Percentiles rank a stretch among this genome's conserved stretches.
Evolutionary conservation across 768 basidiomycete species (phyloP).

Genomic region (Podaxis sp.): DNA sequence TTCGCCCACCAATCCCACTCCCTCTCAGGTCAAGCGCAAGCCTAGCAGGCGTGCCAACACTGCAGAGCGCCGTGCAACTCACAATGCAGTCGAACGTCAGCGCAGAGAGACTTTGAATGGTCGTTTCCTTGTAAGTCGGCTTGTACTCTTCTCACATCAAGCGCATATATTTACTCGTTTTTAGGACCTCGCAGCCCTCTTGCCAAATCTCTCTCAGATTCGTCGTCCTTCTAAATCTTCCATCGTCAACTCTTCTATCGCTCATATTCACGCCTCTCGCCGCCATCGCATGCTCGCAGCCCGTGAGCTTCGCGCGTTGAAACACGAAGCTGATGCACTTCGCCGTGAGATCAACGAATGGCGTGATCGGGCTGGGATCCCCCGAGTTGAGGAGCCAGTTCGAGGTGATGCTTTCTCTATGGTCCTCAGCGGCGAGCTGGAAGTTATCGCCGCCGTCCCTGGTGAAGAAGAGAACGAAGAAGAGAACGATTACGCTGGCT

Average conservation of each 20-base stretch:
- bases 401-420: conserved; percentile 72
- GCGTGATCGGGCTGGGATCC: conserved; percentile 75
- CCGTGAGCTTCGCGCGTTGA: conserved; percentile 76
- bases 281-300: conserved; percentile 81
- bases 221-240: conserved; percentile 94
- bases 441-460: conserved; percentile 52
- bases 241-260: conserved; percentile 95
- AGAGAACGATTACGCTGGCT: conserved; percentile 27
- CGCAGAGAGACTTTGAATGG: conserved; percentile 92
- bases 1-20: conserved; percentile 20
- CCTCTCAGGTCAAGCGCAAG: conserved; percentile 68
- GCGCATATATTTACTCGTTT: conserved; percentile 2
- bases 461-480: conserved; percentile 47
- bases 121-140: conserved; percentile 72
- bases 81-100: conserved; percentile 96
- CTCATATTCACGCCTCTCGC: conserved; percentile 81
- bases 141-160: conserved; percentile 5
- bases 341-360: conserved; percentile 93
- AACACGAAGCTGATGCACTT: conserved; percentile 82
- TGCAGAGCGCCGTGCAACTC: conserved; percentile 92
- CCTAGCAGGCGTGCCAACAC: conserved; percentile 90
- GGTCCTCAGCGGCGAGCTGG: conserved; percentile 70
- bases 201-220: conserved; percentile 88
- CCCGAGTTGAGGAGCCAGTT: conserved; percentile 70
- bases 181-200: conserved; percentile 82